Conservation (phyloP, 192 early-diverging fungal genomes). For the Podila epicladia region DNA sequence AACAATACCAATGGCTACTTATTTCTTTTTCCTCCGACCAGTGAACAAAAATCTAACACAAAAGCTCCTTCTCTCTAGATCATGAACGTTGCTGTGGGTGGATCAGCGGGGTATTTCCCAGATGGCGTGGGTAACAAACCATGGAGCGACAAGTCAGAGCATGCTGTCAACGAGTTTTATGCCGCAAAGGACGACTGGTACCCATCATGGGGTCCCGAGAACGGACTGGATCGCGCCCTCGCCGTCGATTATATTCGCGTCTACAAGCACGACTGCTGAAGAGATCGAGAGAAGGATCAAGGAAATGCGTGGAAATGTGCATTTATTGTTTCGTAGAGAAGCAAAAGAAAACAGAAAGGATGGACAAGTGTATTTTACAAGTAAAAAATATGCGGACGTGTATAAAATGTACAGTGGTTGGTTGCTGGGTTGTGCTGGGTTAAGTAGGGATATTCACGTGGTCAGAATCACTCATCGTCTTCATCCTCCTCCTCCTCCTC, state of each 20-base stretch:
- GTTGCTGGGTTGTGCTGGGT: too few relatives aligned
- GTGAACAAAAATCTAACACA: not conserved
- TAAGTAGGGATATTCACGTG: too few relatives aligned
- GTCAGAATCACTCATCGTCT: not conserved
- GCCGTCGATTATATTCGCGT: constrained; percentile 55
- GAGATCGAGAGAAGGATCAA: not conserved
- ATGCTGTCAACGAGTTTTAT: constrained; percentile 65
- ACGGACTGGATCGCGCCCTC: constrained; percentile 50
- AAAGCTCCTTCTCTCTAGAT: constrained; percentile 39
- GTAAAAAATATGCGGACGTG: too few relatives aligned
- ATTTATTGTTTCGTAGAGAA: too few relatives aligned
- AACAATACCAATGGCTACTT: too few relatives aligned
- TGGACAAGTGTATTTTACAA: too few relatives aligned
- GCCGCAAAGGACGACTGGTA: constrained; percentile 59
- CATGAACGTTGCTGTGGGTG: constrained; percentile 71
- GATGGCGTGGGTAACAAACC: constrained; percentile 58
- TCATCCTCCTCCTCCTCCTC: not conserved
- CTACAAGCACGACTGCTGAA: constrained; percentile 25
- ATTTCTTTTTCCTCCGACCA: not conserved
- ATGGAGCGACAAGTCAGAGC: constrained; percentile 60
- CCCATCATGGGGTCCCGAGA: constrained; percentile 60
- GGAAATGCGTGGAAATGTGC: too few relatives aligned
- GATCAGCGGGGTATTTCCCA: constrained; percentile 67
- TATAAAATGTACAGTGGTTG: too few relatives aligned
- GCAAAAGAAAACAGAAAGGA: too few relatives aligned